phyloP scores from a whole-genome alignment of 768 basidiomycete genomes.

The Tylopilus felleus region DNA sequence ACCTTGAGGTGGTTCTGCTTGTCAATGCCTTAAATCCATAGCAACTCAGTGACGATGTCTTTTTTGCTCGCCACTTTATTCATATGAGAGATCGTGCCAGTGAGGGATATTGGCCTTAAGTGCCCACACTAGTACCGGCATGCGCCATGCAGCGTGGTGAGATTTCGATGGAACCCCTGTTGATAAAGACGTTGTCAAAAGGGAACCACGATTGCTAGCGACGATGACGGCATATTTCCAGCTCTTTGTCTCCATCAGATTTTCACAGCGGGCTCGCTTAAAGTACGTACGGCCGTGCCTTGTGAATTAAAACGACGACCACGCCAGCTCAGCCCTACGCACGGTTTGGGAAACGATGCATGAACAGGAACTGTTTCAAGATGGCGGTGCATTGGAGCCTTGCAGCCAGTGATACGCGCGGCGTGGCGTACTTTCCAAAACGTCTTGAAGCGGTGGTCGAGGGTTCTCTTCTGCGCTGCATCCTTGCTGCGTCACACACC shows the following conservation, averaged over 20 bases:
- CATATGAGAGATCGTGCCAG: background rate
- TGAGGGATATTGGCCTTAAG: slow-evolving; percentile 20
- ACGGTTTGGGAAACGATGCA: no score
- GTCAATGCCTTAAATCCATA: no score
- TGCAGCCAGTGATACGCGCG: background rate
- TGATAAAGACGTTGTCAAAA: background rate
- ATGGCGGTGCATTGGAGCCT: background rate
- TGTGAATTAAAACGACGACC: slow-evolving; percentile 1
- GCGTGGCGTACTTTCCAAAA: background rate
- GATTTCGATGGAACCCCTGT: background rate
- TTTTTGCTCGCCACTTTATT: no score
- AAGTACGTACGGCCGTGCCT: background rate
- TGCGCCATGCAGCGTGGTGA: background rate
- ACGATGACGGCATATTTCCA: background rate
- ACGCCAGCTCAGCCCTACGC: background rate
- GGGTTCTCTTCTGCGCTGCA: no score
- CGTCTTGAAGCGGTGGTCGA: background rate
- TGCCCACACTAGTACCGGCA: slow-evolving; percentile 7
- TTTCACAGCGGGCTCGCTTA: background rate
- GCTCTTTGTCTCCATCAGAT: background rate
- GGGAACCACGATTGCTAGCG: background rate
- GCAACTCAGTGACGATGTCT: no score
- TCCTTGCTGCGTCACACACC: no score
- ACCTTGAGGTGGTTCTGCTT: no score
- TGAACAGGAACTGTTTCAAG: no score